phyloP scores from a whole-genome alignment of 2,329 filamentous ascomycete species.

The Penicillium sp. region DNA sequence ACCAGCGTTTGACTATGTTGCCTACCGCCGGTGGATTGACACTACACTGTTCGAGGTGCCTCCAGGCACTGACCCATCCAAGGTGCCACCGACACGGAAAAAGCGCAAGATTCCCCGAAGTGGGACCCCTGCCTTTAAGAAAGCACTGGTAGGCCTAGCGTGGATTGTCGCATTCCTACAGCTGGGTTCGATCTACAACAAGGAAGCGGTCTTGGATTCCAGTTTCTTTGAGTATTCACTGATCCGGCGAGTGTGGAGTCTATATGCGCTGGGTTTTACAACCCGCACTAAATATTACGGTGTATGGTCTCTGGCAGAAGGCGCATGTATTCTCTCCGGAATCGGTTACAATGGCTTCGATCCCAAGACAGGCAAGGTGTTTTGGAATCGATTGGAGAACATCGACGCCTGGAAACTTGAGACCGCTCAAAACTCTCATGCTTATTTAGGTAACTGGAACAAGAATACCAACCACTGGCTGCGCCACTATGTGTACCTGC shows the following conservation, averaged over 20 bases:
- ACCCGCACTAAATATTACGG: conserved; percentile 94
- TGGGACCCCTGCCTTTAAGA: conserved; percentile 79
- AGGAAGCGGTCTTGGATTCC: conserved; percentile 67
- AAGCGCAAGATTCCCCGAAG: conserved; percentile 92
- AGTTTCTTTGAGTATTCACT: conserved; percentile 71
- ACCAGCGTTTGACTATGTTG: conserved; percentile 91
- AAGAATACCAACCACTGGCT: conserved; percentile 99
- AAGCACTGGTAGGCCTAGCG: conserved; percentile 71
- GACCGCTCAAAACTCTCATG: conserved; percentile 88
- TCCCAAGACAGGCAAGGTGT: conserved; percentile 78
- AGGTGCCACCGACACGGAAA: conserved; percentile 83
- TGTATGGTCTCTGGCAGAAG: conserved; percentile 91
- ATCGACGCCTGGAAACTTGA: conserved; percentile 87
- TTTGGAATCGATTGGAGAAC: conserved; percentile 89
- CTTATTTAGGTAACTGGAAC: conserved; percentile 92
- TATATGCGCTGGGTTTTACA: conserved; percentile 84
- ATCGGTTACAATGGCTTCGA: conserved; percentile 95
- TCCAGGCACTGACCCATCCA: conserved; percentile 77
- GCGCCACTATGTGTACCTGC: conserved; percentile 91
- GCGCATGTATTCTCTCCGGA: conserved; percentile 89
- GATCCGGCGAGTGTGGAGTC: conserved; percentile 72
- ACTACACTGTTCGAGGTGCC: conserved; percentile 93
- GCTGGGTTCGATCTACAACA: conserved; percentile 70
- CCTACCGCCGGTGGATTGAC: conserved; percentile 91
- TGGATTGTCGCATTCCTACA: conserved; percentile 83